phyloP scores from a whole-genome alignment of 2,329 filamentous ascomycete species.

The Fusarium dimerum region DNA sequence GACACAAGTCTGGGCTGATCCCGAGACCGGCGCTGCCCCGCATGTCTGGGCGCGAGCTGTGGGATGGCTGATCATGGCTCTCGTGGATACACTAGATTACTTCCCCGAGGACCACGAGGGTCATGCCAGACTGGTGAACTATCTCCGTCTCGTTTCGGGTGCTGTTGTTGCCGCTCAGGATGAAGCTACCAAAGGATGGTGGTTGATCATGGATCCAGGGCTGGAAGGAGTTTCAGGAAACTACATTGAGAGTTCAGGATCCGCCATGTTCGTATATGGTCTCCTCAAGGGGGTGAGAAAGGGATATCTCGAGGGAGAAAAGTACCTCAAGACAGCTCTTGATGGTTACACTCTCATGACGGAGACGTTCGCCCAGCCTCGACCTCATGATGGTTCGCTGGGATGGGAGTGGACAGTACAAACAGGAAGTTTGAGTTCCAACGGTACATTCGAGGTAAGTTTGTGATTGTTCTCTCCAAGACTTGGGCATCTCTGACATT shows the following conservation, averaged over 20 bases:
- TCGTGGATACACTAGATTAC: conserved; percentile 18
- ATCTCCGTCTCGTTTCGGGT: conserved; percentile 10
- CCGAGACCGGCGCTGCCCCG: conserved; percentile 15
- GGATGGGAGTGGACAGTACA: conserved; percentile 20
- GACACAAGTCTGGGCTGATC: conserved; percentile 20
- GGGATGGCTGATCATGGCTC: conserved; percentile 24
- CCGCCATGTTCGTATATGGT: conserved; percentile 16
- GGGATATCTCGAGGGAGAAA: conserved; percentile 9
- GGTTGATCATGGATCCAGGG: conserved; percentile 14
- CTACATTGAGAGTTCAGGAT: conserved; percentile 16
- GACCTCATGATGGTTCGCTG: conserved; percentile 47
- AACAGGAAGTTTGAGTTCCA: conserved; percentile 14
- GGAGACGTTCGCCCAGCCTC: conserved; percentile 41
- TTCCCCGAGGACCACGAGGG: conserved; percentile 16
- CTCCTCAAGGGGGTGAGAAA: conserved; percentile 9
- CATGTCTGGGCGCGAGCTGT: conserved; percentile 22
- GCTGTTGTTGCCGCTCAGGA: conserved; percentile 18
- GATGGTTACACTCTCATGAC: conserved; percentile 17
- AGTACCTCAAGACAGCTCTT: conserved; percentile 9
- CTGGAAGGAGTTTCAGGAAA: conserved; percentile 7
- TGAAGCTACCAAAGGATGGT: conserved; percentile 13
- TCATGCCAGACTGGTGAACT: conserved; percentile 10
- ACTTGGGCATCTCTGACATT: conserved; percentile 5
- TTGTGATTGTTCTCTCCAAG: background rate
- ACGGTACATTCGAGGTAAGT: conserved; percentile 16